Conservation (phyloP, 2,329 filamentous ascomycete species). For the Podosphaera fusca region DNA sequence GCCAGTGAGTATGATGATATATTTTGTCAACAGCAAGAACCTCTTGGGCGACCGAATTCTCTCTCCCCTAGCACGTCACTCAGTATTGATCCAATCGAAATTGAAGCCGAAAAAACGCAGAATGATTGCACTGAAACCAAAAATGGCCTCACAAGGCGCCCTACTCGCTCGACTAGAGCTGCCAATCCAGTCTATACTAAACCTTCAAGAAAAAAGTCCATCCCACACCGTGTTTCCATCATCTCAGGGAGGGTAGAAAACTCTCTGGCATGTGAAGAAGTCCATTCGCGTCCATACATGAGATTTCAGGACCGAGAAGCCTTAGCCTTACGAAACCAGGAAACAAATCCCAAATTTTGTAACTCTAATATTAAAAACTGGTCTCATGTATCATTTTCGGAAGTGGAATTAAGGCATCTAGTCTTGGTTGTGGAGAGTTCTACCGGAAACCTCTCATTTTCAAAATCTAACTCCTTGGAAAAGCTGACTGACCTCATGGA, state of each 20-base stretch:
- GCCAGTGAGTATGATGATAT: background rate
- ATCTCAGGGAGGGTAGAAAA: background rate
- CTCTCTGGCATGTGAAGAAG: background rate
- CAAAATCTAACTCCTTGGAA: background rate
- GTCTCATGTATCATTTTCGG: background rate
- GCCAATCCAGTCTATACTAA: background rate
- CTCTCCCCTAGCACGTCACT: slow-evolving; percentile 1
- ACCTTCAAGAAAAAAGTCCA: too few species aligned
- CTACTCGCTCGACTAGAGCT: background rate
- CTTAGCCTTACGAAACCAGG: background rate
- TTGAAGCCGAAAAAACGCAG: background rate
- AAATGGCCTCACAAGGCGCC: background rate
- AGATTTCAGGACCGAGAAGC: background rate
- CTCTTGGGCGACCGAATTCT: background rate
- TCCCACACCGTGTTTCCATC: too few species aligned
- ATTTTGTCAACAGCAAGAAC: background rate
- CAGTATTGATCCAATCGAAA: background rate
- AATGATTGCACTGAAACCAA: background rate
- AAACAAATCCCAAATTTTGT: too few species aligned
- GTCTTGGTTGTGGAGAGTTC: background rate
- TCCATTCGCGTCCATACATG: background rate
- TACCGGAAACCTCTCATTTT: background rate
- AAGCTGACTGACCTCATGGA: background rate
- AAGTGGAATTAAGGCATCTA: background rate
- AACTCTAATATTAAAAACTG: background rate